Evolutionary conservation across 1,139 yeast genomes (phyloP).

Genomic region (Pneumocystis wakefieldiae): DNA sequence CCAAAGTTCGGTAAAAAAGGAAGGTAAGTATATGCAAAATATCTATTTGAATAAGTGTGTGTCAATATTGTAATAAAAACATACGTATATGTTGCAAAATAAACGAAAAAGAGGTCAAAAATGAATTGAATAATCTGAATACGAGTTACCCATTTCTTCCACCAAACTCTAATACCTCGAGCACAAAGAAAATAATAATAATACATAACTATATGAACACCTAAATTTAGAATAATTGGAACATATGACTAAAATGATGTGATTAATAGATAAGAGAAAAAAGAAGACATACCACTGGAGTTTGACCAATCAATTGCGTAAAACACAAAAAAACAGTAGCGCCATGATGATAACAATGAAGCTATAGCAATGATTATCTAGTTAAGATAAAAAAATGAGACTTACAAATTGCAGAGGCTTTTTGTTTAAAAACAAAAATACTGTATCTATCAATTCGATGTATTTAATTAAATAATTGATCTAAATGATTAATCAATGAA

Average conservation of each 20-base stretch:
- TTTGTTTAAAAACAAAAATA: conserved; percentile 79
- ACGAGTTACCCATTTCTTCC: conserved; percentile 99
- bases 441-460: conserved; percentile 84
- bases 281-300: conserved; percentile 36
- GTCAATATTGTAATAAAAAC: conserved; percentile 28
- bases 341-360: conserved; percentile 96
- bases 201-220: conserved; percentile 94
- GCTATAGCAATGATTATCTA: conserved; percentile 13
- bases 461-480: conserved; percentile 20
- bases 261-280: not conserved
- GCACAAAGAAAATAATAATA: conserved; percentile 93
- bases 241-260: conserved; percentile 61
- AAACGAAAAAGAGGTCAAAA: conserved; percentile 76
- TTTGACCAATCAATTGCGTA: conserved; percentile 80
- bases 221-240: conserved; percentile 73
- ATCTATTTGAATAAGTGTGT: conserved; percentile 32
- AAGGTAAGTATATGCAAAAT: conserved; percentile 27
- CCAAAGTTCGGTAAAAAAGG: conserved; percentile 64
- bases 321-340: conserved; percentile 93
- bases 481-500: not conserved
- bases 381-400: not conserved
- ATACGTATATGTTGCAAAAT: conserved; percentile 65
- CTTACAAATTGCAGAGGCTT: conserved; percentile 39
- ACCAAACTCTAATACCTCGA: conserved; percentile 92
- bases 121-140: conserved; percentile 90